These are phyloP conservation scores for Teunomyces aglyptinius DNA, from an alignment of 805 yeast species.

Conservation along the genomic window DNA sequence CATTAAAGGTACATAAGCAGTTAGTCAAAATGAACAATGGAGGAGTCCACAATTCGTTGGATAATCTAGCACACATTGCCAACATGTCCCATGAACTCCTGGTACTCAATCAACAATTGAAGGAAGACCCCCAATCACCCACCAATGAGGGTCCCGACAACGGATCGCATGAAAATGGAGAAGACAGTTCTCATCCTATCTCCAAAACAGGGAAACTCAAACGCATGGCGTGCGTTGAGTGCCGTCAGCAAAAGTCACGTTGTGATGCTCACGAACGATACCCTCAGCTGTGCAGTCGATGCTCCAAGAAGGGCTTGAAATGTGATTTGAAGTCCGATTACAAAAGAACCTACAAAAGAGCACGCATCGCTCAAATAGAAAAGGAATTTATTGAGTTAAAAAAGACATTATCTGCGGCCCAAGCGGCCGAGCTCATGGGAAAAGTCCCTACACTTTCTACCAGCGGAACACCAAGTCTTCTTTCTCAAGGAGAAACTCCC, in stretches of 20 bases:
- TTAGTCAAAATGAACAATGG: constrained; percentile 9
- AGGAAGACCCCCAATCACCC: constrained; percentile 10
- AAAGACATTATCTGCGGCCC: constrained; percentile 43
- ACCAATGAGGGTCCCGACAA: constrained; percentile 3
- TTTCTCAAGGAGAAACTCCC: neutral
- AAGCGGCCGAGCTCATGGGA: constrained; percentile 29
- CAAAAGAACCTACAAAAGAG: constrained; percentile 87
- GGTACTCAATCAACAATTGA: constrained; percentile 25
- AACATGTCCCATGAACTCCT: constrained; percentile 43
- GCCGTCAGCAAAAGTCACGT: constrained; percentile 90
- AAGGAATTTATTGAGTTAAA: constrained; percentile 71
- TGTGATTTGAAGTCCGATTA: constrained; percentile 80
- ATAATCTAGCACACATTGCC: constrained; percentile 43
- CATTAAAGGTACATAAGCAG: neutral
- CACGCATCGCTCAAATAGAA: constrained; percentile 80
- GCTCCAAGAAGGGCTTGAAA: constrained; percentile 62
- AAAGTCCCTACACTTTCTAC: constrained; percentile 22
- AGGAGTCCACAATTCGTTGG: constrained; percentile 29
- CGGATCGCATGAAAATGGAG: neutral
- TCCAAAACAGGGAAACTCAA: constrained; percentile 30
- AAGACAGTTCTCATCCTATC: constrained; percentile 6
- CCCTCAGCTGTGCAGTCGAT: constrained; percentile 82
- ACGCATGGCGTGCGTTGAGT: constrained; percentile 88
- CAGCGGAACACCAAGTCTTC: neutral
- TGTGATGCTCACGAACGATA: constrained; percentile 80